A percentile compares a stretch with the other conserved stretches of the same genome.
phyloP scores from a whole-genome alignment of 176 grass and related monocot genomes.

The Hordeum vulgare region DNA sequence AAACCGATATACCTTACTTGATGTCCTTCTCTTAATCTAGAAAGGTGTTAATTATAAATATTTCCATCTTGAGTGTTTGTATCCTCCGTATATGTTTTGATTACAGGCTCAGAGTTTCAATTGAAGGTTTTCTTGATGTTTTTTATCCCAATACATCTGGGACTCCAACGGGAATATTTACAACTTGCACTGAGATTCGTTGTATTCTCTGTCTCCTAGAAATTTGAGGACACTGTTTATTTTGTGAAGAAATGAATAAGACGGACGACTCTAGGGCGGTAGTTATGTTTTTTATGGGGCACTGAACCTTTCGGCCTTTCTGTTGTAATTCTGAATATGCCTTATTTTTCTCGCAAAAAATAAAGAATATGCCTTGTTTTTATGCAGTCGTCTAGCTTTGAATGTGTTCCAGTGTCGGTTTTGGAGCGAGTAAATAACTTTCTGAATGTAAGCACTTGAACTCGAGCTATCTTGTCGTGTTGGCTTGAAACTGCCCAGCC shows the following conservation, averaged over 20 bases:
- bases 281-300: neutral
- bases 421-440: slow-evolving; percentile 80
- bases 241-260: neutral
- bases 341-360: too few species aligned
- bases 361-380: too few species aligned
- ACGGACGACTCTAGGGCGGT: neutral
- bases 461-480: neutral
- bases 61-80: neutral
- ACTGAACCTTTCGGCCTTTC: slow-evolving; percentile 1
- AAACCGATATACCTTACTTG: neutral
- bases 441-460: slow-evolving; percentile 70
- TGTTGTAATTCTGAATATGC: neutral
- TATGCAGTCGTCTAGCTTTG: slow-evolving; percentile 72
- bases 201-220: neutral
- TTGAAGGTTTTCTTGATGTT: slow-evolving; percentile 79
- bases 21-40: neutral
- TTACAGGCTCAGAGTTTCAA: slow-evolving; percentile 85
- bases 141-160: slow-evolving; percentile 70
- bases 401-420: slow-evolving; percentile 83
- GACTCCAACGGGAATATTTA: slow-evolving; percentile 72
- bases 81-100: neutral
- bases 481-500: neutral
- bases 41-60: neutral
- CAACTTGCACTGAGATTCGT: slow-evolving; percentile 58
- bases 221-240: neutral